Evolutionary conservation across 2,329 filamentous ascomycete genomes (phyloP), one percentile per base, ranked within the genome.

Genomic region (Diplodia seriata): DNA sequence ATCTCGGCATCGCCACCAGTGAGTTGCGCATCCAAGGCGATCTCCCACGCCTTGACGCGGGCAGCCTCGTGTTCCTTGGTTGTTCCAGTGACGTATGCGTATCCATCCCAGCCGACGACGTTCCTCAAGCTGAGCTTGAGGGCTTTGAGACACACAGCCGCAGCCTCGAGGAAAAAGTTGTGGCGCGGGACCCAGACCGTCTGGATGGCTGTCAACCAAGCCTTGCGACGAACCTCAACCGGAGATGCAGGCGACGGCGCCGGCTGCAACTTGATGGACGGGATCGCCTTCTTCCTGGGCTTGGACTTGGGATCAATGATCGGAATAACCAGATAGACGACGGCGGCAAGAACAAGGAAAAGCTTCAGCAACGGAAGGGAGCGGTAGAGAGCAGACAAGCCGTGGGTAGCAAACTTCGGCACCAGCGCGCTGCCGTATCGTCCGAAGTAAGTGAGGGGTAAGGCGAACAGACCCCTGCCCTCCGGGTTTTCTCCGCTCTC

Each of bases 191-290:
- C 91, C 87, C 93, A 96, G 29, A 97, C 92, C 4, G 91, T 94
- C 79, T 97, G 94, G 69, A 97, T 90, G 8, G 94, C 92, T 3
- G 94, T 97, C 68, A 96, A 88, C 94, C 94, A 97, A 38, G 94
- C 94, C 77, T 93, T 91, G 69, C 91, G 89, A 62, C 93, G 90
- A 55, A 97, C 91, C 72, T 95, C 88, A 68, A 96, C 93, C 0
- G 94, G 90, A 0, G 93, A 94, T 3, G 91, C 89, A 68, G 93
- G 83, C 2, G 91, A 93, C 2, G 91, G 91, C 6, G 88, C 89
- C 20, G 81, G 78, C 11, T 80, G 75, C 26, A 85, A 73, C 20
- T 76, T 74, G 33, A 82, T 73, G 4, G 77, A 73, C 15, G 75
- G 81, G 69, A 69, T 83, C 75, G 70, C 75, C 75, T 79, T 83